phyloP scores from a whole-genome alignment of 2,329 filamentous ascomycete species.

The Alternaria alternata region DNA sequence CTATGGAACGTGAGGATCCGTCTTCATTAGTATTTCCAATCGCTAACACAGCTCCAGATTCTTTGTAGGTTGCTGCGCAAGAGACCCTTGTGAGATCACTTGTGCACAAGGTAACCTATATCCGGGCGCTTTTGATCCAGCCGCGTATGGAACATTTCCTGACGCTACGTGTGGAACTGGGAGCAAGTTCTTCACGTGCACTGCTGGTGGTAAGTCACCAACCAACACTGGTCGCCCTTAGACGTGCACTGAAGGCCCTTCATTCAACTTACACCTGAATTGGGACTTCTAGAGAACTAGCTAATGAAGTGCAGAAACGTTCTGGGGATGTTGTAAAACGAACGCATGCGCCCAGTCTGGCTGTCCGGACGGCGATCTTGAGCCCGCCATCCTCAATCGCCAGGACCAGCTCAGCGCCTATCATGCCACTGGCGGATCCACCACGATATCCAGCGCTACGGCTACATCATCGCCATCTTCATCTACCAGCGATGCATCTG shows the following conservation, averaged over 20 bases:
- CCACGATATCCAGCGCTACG: conserved; percentile 7
- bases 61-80: conserved; percentile 51
- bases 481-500: background rate
- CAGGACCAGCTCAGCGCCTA: conserved; percentile 23
- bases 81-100: conserved; percentile 46
- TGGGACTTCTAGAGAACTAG: background rate
- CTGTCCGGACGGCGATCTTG: conserved; percentile 41
- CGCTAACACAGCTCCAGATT: conserved; percentile 14
- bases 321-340: conserved; percentile 51
- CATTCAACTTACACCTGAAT: background rate
- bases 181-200: conserved; percentile 49
- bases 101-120: conserved; percentile 44
- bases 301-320: conserved; percentile 23
- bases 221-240: background rate
- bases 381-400: conserved; percentile 27
- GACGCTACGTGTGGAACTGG: conserved; percentile 41
- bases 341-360: conserved; percentile 44
- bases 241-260: background rate
- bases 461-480: conserved; percentile 9
- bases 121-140: conserved; percentile 44
- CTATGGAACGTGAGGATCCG: conserved; percentile 21
- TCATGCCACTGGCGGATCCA: conserved; percentile 19
- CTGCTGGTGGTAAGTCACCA: conserved; percentile 12
- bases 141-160: conserved; percentile 40
- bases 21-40: too few species aligned